A percentile compares a stretch with the other conserved stretches of the same genome.
These are phyloP conservation scores for Phoma herbarum DNA, from an alignment of 2,329 filamentous ascomycete species.

Conservation along the genomic window DNA sequence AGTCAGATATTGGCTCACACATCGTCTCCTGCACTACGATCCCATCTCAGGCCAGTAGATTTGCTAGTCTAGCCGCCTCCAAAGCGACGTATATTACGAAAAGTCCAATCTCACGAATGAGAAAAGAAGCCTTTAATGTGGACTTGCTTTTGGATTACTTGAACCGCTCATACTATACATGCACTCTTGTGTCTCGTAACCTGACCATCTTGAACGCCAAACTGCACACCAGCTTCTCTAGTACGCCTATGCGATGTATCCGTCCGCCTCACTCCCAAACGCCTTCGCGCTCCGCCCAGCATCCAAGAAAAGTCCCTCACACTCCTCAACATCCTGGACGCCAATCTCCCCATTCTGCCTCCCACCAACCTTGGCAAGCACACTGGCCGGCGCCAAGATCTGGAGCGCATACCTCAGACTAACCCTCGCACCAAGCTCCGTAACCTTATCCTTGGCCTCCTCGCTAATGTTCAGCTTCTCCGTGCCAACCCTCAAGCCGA, in stretches of 20 bases:
- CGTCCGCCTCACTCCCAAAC: conserved; percentile 34
- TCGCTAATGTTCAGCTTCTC: conserved; percentile 83
- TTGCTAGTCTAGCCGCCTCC: too few relatives aligned
- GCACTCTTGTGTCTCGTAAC: not conserved
- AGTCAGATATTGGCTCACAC: too few relatives aligned
- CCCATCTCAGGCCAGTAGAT: too few relatives aligned
- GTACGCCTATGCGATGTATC: conserved; percentile 44
- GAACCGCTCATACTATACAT: not conserved
- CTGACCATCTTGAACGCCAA: not conserved
- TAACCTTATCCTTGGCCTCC: conserved; percentile 84
- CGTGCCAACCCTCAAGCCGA: conserved; percentile 81
- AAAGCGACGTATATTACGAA: too few relatives aligned
- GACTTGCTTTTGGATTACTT: not conserved
- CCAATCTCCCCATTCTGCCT: conserved; percentile 58
- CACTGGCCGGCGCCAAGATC: conserved; percentile 86
- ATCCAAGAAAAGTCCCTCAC: conserved; percentile 58
- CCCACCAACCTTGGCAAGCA: conserved; percentile 78
- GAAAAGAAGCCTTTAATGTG: too few relatives aligned
- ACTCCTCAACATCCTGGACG: conserved; percentile 65
- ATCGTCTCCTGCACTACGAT: too few relatives aligned
- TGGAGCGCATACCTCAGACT: conserved; percentile 94
- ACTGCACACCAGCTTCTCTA: not conserved
- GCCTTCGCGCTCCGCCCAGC: conserved; percentile 57
- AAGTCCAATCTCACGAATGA: too few relatives aligned
- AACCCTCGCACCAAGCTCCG: conserved; percentile 85